Percentiles rank a stretch among this genome's conserved stretches.
Conservation (phyloP, 225 moss, liverwort and hornwort genomes). For the Sphagnum contortum region DNA sequence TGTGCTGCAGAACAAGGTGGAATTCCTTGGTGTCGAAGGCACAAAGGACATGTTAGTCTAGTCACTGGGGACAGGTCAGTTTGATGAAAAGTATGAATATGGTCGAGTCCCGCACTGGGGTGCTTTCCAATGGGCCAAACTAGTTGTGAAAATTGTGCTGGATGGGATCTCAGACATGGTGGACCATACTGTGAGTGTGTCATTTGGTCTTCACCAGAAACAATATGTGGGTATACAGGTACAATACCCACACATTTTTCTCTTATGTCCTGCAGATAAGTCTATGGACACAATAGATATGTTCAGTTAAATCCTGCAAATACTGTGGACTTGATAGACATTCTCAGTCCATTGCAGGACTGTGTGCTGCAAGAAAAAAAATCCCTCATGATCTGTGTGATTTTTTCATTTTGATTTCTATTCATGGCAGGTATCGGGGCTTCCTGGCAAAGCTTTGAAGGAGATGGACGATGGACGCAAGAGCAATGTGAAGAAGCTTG, state of each 20-base stretch:
- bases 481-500: constrained; percentile 40
- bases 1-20: constrained; percentile 82
- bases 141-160: constrained; percentile 70
- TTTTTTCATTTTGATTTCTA: too few relatives aligned
- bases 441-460: constrained; percentile 54
- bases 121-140: constrained; percentile 82
- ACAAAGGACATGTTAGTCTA: constrained; percentile 66
- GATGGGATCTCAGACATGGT: constrained; percentile 89
- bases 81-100: constrained; percentile 62
- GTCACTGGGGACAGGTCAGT: constrained; percentile 81
- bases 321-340: too few relatives aligned
- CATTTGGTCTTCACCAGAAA: constrained; percentile 64
- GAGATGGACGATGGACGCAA: constrained; percentile 45
- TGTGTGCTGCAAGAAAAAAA: too few relatives aligned
- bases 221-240: constrained; percentile 89
- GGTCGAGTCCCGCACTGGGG: constrained; percentile 69
- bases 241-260: neutral
- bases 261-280: too few relatives aligned
- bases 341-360: too few relatives aligned
- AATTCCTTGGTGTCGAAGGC: constrained; percentile 61
- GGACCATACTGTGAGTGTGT: constrained; percentile 82
- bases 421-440: constrained; percentile 45
- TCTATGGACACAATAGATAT: too few relatives aligned
- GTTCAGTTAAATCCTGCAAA: too few relatives aligned
- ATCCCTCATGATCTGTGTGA: too few relatives aligned